Evolutionary conservation across 352 stramenopile species (phyloP), one percentile per base, ranked within the genome.

Genomic region (Phytophthora multivora): DNA sequence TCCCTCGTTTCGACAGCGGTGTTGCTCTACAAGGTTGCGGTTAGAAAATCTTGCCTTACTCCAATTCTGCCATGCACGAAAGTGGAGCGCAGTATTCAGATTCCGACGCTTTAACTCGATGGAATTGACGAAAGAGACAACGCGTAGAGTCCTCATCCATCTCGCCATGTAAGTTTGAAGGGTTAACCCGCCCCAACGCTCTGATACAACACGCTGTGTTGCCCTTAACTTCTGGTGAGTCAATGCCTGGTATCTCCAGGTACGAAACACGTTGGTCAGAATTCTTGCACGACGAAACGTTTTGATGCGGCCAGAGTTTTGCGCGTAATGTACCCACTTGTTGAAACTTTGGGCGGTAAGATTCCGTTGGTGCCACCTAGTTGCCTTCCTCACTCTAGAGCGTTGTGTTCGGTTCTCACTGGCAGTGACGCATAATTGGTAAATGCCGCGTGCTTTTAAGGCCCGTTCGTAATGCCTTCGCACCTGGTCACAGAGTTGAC

Each of bases 11-110:
- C 49, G 52, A 18, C 46, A 19, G 13, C 12, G 50, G 5, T 57
- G 41, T 13, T 50, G 30, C 9, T 53, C 23, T 5, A 74, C 33
- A 38, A 25, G 36, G 10, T 57, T 55, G 10, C 40, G 41, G 5
- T n/a, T 16, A 2, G 5, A 52, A 2, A 48, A 6, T 3, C 53
- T 60, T 9, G 16, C 26, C 3, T n/a, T 59, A 10, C 11, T 45
- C 60, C 55, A 70, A 21, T 6, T 12, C 5, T 50, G 23, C 66
- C 66, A 74, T 33, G 38, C 54, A 21, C 28, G 11, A 40, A 74
- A 67, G 26, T 71, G 50, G 5, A 25, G 33, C 2, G 13, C 39
- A 42, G n/a, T 55, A 42, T 41, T 55, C 26, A 21, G 11, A 52
- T 59, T 63, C 10, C 26, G 50, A 11, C 30, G 43, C 28, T 59